These are phyloP conservation scores for Circinella umbellata DNA, from an alignment of 371 early-diverging fungal genomes.

Conservation along the genomic window DNA sequence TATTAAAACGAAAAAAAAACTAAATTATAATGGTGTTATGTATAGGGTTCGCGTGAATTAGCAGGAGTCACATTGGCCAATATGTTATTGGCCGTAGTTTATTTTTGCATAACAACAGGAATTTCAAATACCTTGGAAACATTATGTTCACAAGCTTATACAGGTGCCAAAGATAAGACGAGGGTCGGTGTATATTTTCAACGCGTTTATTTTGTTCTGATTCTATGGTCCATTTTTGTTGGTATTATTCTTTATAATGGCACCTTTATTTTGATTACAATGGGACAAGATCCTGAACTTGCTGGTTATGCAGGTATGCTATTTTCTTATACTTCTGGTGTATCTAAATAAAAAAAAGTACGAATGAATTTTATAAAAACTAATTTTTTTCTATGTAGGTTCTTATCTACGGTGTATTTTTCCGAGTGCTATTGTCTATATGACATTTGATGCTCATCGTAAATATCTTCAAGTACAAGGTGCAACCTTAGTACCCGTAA, in stretches of 20 bases:
- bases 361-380: too few species aligned
- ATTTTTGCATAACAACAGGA: conserved; percentile 23
- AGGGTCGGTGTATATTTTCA: conserved; percentile 84
- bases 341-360: not conserved
- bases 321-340: too few species aligned
- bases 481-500: not conserved
- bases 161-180: conserved; percentile 71
- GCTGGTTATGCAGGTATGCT: conserved; percentile 11
- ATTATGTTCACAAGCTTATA: conserved; percentile 86
- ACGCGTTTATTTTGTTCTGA: conserved; percentile 74
- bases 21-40: too few species aligned
- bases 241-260: conserved; percentile 71
- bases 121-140: conserved; percentile 80
- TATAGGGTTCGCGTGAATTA: conserved; percentile 11
- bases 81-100: conserved; percentile 8
- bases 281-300: conserved; percentile 14
- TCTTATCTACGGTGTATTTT: conserved; percentile 8
- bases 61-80: conserved; percentile 18
- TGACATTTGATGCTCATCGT: conserved; percentile 12
- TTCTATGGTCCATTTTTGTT: conserved; percentile 70
- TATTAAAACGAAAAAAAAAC: too few species aligned
- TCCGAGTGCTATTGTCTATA: not conserved
- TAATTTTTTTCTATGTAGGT: too few species aligned
- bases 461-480: conserved; percentile 11
- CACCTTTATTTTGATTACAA: not conserved